phyloP scores from a whole-genome alignment of 768 basidiomycete genomes.

The Vararia minispora region DNA sequence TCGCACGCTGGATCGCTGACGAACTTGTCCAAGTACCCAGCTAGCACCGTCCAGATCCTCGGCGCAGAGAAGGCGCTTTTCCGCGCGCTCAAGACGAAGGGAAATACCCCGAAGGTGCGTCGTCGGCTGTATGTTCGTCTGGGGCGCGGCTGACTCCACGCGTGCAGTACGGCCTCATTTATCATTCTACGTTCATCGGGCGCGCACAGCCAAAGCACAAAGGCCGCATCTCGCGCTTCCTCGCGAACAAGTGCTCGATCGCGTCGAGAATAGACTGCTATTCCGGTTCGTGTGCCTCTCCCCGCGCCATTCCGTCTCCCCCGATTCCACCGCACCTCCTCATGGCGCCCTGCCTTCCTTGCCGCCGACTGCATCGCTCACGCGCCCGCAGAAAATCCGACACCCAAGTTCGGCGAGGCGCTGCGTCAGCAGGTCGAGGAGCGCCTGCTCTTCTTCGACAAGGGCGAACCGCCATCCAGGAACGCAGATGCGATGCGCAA shows the following conservation, averaged over 20 bases:
- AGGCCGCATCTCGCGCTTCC: slow-evolving; percentile 96
- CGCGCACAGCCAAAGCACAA: slow-evolving; percentile 91
- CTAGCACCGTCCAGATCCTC: slow-evolving; percentile 94
- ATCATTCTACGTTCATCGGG: slow-evolving; percentile 94
- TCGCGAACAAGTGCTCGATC: slow-evolving; percentile 98
- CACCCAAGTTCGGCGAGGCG: slow-evolving; percentile 91
- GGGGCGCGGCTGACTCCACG: neutral
- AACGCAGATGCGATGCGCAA: slow-evolving; percentile 88
- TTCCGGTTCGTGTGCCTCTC: slow-evolving; percentile 38
- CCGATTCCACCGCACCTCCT: neutral
- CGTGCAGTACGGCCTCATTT: slow-evolving; percentile 86
- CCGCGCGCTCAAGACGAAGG: slow-evolving; percentile 95
- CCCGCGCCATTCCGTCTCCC: neutral
- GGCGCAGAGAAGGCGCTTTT: slow-evolving; percentile 98
- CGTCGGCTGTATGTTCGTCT: neutral
- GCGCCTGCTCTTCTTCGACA: slow-evolving; percentile 89
- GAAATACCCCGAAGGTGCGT: slow-evolving; percentile 89
- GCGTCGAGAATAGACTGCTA: slow-evolving; percentile 96
- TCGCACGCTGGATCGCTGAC: slow-evolving; percentile 95
- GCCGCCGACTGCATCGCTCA: neutral
- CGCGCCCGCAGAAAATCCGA: slow-evolving; percentile 57
- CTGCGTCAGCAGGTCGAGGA: slow-evolving; percentile 92
- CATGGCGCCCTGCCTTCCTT: neutral
- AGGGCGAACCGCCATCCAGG: slow-evolving; percentile 79
- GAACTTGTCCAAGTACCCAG: slow-evolving; percentile 96